Conservation (phyloP, 169 alveolate species). For the Theileria parva region DNA sequence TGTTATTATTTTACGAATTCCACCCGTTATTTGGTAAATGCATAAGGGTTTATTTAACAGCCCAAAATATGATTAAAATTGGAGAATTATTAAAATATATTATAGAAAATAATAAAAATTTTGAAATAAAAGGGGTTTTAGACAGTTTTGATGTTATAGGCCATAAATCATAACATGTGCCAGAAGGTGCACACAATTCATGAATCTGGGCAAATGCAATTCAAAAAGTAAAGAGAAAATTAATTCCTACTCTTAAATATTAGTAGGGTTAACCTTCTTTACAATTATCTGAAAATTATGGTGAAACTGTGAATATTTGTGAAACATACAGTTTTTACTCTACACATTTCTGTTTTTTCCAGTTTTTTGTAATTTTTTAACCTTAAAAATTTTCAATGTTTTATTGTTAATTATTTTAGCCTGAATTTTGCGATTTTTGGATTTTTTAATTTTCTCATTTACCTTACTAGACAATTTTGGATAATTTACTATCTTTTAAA, state of each 20-base stretch:
- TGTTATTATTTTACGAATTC: not conserved
- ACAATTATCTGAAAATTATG: not conserved
- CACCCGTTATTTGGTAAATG: not conserved
- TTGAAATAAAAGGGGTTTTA: not conserved
- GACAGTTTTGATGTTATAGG: slow-evolving; percentile 19
- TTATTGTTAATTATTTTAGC: not conserved
- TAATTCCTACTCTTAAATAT: slow-evolving; percentile 3
- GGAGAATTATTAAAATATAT: not conserved
- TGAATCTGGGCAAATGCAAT: not conserved
- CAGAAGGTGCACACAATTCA: slow-evolving; percentile 16
- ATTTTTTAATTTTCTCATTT: not conserved
- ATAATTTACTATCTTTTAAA: not conserved
- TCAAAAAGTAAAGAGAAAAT: not conserved
- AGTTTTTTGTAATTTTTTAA: not conserved
- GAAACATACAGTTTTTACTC: not conserved
- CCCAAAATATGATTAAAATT: not conserved
- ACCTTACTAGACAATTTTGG: not conserved
- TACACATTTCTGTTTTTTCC: not conserved
- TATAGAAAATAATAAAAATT: not conserved
- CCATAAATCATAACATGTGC: slow-evolving; percentile 8
- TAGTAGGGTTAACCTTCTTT: not conserved
- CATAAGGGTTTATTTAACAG: not conserved
- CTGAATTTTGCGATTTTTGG: not conserved
- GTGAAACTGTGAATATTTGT: not conserved
- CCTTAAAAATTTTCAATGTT: not conserved